Evolutionary conservation across 1,284 basidiomycete species (phyloP).

Genomic region (Malassezia yamatoensis): DNA sequence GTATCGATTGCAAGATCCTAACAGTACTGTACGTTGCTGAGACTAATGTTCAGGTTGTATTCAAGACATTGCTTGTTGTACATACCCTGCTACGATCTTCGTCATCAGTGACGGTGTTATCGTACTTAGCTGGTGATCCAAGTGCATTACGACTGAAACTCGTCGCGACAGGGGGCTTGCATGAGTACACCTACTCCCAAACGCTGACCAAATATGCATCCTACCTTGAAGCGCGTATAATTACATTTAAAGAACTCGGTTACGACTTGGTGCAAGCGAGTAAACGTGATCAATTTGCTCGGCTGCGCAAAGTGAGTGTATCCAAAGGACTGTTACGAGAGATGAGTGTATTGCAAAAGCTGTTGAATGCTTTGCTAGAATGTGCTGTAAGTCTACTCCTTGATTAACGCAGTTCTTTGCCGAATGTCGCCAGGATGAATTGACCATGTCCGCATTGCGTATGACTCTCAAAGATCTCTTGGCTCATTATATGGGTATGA

Average conservation of each 20-base stretch:
- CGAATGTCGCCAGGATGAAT: constrained; percentile 82
- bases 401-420: constrained; percentile 64
- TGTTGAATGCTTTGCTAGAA: constrained; percentile 75
- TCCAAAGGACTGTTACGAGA: constrained; percentile 90
- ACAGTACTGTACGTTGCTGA: constrained; percentile 56
- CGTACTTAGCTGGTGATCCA: constrained; percentile 57
- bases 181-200: constrained; percentile 55
- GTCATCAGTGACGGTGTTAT: constrained; percentile 77
- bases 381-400: constrained; percentile 56
- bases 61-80: constrained; percentile 88
- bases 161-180: constrained; percentile 52
- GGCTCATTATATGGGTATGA: constrained; percentile 88
- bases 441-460: constrained; percentile 75
- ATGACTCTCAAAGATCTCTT: constrained; percentile 97
- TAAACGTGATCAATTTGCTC: constrained; percentile 48
- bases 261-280: constrained; percentile 70
- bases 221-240: constrained; percentile 81
- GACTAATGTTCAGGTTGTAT: constrained; percentile 61
- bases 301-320: constrained; percentile 80
- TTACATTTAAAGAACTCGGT: constrained; percentile 77
- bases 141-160: constrained; percentile 70
- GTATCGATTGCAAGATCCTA: constrained; percentile 74
- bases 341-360: constrained; percentile 76
- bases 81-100: constrained; percentile 93
- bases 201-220: constrained; percentile 76